These are phyloP conservation scores for Physcomitrium patens DNA, from an alignment of 225 moss, liverwort and hornwort species.

Conservation along the genomic window DNA sequence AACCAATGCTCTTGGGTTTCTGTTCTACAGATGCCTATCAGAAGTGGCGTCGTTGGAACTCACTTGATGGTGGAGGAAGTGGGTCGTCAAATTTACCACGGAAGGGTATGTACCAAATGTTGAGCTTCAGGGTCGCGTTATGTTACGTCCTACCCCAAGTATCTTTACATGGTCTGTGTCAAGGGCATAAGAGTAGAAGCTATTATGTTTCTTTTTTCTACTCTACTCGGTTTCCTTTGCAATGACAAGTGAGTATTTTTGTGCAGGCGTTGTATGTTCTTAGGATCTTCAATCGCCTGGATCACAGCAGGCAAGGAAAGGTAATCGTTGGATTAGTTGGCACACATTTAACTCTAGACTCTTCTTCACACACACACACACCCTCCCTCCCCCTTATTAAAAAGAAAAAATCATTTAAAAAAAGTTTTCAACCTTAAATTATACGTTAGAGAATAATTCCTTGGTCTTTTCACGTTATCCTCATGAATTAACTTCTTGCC, in stretches of 20 bases:
- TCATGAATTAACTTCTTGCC: background rate
- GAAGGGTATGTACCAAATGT: constrained; percentile 45
- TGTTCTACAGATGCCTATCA: constrained; percentile 58
- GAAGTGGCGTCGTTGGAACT: constrained; percentile 67
- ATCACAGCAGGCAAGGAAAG: constrained; percentile 82
- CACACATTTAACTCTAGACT: background rate
- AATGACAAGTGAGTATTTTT: background rate
- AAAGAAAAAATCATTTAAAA: too few species aligned
- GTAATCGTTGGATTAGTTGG: constrained; percentile 31
- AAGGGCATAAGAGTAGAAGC: background rate
- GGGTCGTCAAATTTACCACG: constrained; percentile 70
- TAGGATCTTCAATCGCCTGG: constrained; percentile 73
- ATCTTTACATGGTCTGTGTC: background rate
- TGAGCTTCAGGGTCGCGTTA: background rate
- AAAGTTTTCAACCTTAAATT: background rate
- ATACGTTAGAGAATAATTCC: background rate
- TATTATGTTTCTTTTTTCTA: background rate
- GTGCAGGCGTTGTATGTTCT: constrained; percentile 70
- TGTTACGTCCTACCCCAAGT: background rate
- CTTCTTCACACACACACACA: background rate
- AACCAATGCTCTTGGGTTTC: constrained; percentile 2
- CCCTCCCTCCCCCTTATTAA: too few species aligned
- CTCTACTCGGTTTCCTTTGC: constrained; percentile 3
- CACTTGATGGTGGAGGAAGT: constrained; percentile 82
- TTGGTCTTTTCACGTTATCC: background rate